Base-by-base conservation (phyloP, 495 filamentous ascomycete genomes). In the Aspergillus hancockii region DNA sequence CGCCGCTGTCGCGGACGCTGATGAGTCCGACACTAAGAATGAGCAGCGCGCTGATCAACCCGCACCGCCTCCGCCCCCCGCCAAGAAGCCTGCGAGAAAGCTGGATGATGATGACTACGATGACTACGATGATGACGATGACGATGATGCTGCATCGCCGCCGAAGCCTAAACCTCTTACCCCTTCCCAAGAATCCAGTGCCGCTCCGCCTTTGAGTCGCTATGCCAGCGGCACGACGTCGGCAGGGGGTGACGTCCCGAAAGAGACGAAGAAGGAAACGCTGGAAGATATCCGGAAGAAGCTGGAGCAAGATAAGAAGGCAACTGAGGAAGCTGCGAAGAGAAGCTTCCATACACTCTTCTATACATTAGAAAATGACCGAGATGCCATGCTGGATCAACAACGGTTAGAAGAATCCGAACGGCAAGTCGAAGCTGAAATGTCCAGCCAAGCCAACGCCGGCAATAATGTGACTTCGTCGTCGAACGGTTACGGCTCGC, bases 371-470 rank as follows among this genome's bases (percentile, higher is more conserved):
- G 94, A 99, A 71, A 93, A 91, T 69, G 94, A 99, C 71, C 84
- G 89, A 28, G 90, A 92, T 67, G 93, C 94, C 41, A 97, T 98
- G 95, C 71, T 97, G 60, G 94, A 99, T 70, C 95, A 99, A 72
- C 91, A 97, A 73, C 91, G 92, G 69, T 83, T 99, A 45, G 95
- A 98, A 61, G 94, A 98, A 67, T 91, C 93, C 1, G 94, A 99
- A 68, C 88, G 93, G 67, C 92, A 96, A 70, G 88, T 97, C 13
- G 92, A 98, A 71, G 91, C 92, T 18, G 94, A 99, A 73, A 92
- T 94, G 79, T 85, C 81, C 14, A 89, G 91, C 52, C 86, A 89
- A 64, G 76, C 71, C 57, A 81, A 75, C 58, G 67, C 78, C 45
- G 76, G 75, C 14, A 79, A 67, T 52, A 73, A 76, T 40, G 65